Percentiles rank a stretch among this genome's conserved stretches.
phyloP scores from a whole-genome alignment of 1,284 basidiomycete species.

The Stygiomarasmius scandens region DNA sequence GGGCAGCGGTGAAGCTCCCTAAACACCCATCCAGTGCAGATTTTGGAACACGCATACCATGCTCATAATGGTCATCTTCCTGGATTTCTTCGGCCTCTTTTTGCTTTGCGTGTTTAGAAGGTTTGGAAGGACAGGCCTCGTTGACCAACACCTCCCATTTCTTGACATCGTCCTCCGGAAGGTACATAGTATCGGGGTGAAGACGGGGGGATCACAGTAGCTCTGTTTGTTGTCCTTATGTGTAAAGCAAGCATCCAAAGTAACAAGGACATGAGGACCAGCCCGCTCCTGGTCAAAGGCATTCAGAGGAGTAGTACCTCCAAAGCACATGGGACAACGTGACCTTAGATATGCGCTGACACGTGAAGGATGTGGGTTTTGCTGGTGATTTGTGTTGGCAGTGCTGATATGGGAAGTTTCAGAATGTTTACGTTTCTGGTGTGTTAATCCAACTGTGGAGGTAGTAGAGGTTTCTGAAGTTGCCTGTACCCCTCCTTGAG shows the following conservation, averaged over 20 bases:
- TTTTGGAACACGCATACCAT: conserved; percentile 22
- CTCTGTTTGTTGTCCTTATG: conserved; percentile 7
- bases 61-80: too few species aligned
- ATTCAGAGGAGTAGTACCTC: not conserved
- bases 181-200: conserved; percentile 14
- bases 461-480: too few species aligned
- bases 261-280: too few species aligned
- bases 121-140: too few species aligned
- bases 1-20: conserved; percentile 36
- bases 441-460: too few species aligned
- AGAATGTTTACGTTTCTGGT: not conserved
- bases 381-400: not conserved
- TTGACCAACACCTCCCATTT: too few species aligned
- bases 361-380: not conserved
- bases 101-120: too few species aligned
- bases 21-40: conserved; percentile 32
- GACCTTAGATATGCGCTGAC: not conserved
- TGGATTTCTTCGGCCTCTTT: too few species aligned
- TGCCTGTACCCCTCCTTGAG: too few species aligned
- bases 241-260: conserved; percentile 19
- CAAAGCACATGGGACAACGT: conserved; percentile 1
- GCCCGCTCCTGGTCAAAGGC: not conserved
- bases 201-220: not conserved
- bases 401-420: not conserved
- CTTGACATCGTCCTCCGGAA: too few species aligned